These are phyloP conservation scores for Ogataea ramenticola DNA, from an alignment of 805 yeast genomes.

Conservation along the genomic window DNA sequence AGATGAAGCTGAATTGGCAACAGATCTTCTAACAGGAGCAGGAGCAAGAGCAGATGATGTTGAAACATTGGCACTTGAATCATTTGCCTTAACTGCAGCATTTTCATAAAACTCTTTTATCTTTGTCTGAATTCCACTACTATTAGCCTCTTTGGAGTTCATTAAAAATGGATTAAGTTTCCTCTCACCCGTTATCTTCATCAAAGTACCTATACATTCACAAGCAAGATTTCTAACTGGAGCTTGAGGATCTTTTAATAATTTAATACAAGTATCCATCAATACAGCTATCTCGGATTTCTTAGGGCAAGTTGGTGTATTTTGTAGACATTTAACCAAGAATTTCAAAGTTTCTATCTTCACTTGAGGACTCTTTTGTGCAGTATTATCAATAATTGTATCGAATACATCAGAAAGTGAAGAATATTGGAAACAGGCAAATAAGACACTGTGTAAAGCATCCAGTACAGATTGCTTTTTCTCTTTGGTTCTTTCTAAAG, in stretches of 20 bases:
- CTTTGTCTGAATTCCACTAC: conserved; percentile 50
- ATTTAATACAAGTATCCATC: conserved; percentile 47
- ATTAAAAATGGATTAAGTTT: conserved; percentile 54
- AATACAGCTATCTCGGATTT: conserved; percentile 49
- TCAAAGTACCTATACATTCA: conserved; percentile 69
- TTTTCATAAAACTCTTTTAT: conserved; percentile 50
- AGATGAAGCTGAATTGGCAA: conserved; percentile 3
- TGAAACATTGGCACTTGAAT: neutral
- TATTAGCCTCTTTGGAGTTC: conserved; percentile 45
- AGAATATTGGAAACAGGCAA: conserved; percentile 48
- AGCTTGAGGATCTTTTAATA: conserved; percentile 78
- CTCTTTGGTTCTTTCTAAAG: conserved; percentile 81
- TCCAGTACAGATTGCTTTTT: conserved; percentile 74
- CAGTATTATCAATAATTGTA: conserved; percentile 50
- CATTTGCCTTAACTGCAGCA: conserved; percentile 45
- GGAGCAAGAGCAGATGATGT: conserved; percentile 1
- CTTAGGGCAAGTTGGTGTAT: conserved; percentile 41
- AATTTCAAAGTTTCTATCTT: conserved; percentile 63
- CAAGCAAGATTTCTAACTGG: conserved; percentile 75
- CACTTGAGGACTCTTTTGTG: conserved; percentile 78
- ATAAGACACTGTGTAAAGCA: conserved; percentile 60
- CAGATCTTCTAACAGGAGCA: conserved; percentile 2
- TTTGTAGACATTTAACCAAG: conserved; percentile 54
- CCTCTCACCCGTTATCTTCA: conserved; percentile 77
- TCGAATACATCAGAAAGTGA: conserved; percentile 51